Conservation (phyloP, 1,284 basidiomycete genomes). For the Neolentinus lepideus region DNA sequence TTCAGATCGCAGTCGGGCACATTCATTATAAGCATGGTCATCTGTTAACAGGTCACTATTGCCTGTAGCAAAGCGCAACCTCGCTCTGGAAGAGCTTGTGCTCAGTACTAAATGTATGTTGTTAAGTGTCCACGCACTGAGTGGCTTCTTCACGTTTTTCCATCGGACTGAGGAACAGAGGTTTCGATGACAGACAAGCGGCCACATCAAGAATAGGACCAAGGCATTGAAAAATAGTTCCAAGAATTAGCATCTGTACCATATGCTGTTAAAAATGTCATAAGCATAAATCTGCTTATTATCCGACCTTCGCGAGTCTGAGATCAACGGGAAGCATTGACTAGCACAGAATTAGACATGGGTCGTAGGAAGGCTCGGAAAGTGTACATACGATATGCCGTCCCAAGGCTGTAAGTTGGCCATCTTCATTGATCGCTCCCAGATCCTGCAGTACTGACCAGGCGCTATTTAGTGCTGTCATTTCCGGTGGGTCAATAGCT, state of each 20-base stretch:
- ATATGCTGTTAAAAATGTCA: not conserved
- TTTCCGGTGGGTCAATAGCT: constrained; percentile 81
- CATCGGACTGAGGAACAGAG: constrained; percentile 76
- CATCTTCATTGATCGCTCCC: constrained; percentile 65
- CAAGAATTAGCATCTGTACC: constrained; percentile 77
- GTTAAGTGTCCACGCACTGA: constrained; percentile 33
- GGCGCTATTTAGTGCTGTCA: constrained; percentile 74
- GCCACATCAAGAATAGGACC: constrained; percentile 75
- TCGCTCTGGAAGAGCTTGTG: constrained; percentile 39
- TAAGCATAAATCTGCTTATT: not conserved
- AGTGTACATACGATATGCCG: constrained; percentile 59
- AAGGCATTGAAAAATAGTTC: constrained; percentile 74
- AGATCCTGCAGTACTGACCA: constrained; percentile 72
- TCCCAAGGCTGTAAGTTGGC: constrained; percentile 77
- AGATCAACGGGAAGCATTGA: constrained; percentile 83
- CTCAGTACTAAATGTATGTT: not conserved
- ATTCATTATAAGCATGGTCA: constrained; percentile 70
- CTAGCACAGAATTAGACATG: constrained; percentile 28
- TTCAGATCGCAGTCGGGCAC: constrained; percentile 42
- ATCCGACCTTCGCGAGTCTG: constrained; percentile 73
- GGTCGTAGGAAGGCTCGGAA: not conserved
- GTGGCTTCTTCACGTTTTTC: constrained; percentile 80
- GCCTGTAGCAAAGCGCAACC: constrained; percentile 59
- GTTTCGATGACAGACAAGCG: constrained; percentile 82
- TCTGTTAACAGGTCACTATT: constrained; percentile 87